Evolutionary conservation across 1,284 basidiomycete species (phyloP).

Genomic region (Microbotryum violaceum): DNA sequence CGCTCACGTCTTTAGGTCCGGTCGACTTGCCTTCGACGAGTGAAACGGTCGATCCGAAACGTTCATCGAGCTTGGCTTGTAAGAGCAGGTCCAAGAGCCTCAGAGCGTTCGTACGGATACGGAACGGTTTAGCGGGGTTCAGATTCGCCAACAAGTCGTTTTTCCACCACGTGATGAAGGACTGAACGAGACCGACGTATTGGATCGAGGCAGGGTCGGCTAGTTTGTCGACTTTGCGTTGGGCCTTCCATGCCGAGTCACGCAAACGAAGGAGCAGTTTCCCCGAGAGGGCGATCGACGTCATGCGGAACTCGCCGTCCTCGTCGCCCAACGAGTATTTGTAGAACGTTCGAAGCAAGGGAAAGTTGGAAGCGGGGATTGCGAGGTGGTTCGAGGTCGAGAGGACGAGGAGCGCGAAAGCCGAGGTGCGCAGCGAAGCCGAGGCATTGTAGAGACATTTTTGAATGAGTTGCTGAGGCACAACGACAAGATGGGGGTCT

Average conservation of each 20-base stretch:
- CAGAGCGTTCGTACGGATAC: conserved; percentile 28
- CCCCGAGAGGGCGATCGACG: conserved; percentile 14
- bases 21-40: background rate
- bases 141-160: conserved; percentile 18
- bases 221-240: conserved; percentile 11
- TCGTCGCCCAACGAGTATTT: conserved; percentile 26
- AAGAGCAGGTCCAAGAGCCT: conserved; percentile 26
- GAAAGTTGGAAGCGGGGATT: conserved; percentile 15
- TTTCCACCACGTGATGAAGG: conserved; percentile 14
- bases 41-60: conserved; percentile 3
- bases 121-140: conserved; percentile 28
- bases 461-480: conserved; percentile 7
- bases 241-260: conserved; percentile 24
- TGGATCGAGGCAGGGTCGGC: conserved; percentile 3
- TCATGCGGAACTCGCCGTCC: conserved; percentile 27
- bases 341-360: conserved; percentile 21
- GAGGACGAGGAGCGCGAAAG: conserved; percentile 28
- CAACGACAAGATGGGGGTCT: conserved; percentile 5
- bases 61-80: conserved; percentile 21
- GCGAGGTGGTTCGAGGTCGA: conserved; percentile 7
- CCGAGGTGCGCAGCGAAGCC: conserved; percentile 21
- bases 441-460: conserved; percentile 9
- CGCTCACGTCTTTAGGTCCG: conserved; percentile 9
- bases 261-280: conserved; percentile 26
- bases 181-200: conserved; percentile 14